phyloP scores from a whole-genome alignment of 805 yeast genomes.

The Hagleromyces aurorensis region DNA sequence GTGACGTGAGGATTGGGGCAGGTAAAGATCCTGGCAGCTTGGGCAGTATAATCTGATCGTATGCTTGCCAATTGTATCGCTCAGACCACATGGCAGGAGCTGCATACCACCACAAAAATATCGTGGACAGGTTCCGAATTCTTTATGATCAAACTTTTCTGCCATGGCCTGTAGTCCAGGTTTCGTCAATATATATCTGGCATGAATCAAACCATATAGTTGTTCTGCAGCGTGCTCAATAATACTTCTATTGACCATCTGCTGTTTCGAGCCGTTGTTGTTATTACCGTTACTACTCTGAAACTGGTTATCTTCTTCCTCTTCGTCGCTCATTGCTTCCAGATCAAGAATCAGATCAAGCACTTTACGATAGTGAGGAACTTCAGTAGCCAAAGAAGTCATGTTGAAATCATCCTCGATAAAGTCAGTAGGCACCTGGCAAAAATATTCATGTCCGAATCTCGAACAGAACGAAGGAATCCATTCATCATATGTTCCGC shows the following conservation, averaged over 20 bases:
- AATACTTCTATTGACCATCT: slow-evolving; percentile 46
- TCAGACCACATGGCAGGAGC: slow-evolving; percentile 82
- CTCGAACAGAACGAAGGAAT: slow-evolving; percentile 69
- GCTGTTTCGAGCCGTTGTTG: slow-evolving; percentile 26
- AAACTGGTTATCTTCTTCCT: slow-evolving; percentile 20
- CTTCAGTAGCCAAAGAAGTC: slow-evolving; percentile 78
- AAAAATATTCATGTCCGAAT: slow-evolving; percentile 84
- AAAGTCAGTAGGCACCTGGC: slow-evolving; percentile 84
- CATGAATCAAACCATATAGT: slow-evolving; percentile 89
- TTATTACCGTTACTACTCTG: slow-evolving; percentile 12
- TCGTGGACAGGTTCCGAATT: slow-evolving; percentile 89
- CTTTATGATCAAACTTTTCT: slow-evolving; percentile 81
- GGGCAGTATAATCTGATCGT: slow-evolving; percentile 93
- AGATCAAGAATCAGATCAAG: slow-evolving; percentile 83
- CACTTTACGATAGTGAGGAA: slow-evolving; percentile 88
- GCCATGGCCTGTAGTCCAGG: slow-evolving; percentile 89
- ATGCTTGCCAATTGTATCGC: slow-evolving; percentile 85
- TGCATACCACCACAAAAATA: slow-evolving; percentile 85
- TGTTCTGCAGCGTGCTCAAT: slow-evolving; percentile 88
- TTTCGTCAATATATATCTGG: slow-evolving; percentile 80
- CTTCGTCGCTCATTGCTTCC: slow-evolving; percentile 43
- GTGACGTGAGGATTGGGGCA: slow-evolving; percentile 82
- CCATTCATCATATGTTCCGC: slow-evolving; percentile 55
- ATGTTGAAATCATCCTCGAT: slow-evolving; percentile 95
- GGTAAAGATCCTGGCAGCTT: slow-evolving; percentile 82